These are phyloP conservation scores for Ampelomyces quisqualis DNA, from an alignment of 2,329 filamentous ascomycete species.

Conservation along the genomic window DNA sequence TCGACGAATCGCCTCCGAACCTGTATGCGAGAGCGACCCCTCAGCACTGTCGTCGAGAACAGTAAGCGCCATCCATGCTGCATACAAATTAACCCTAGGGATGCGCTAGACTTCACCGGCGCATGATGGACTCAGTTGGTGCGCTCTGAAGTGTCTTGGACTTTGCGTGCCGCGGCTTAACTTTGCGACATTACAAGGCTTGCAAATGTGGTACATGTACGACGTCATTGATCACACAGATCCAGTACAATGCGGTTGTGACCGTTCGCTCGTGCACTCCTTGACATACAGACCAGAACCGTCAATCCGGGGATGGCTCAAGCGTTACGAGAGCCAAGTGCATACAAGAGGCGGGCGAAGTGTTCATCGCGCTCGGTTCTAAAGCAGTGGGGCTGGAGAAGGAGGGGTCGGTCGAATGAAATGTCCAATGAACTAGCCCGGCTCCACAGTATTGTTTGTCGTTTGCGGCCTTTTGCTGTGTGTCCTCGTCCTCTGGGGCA, in stretches of 20 bases:
- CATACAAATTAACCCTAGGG: conserved; percentile 10
- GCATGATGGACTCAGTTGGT: conserved; percentile 8
- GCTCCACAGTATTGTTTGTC: conserved; percentile 7
- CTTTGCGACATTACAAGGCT: conserved; percentile 5
- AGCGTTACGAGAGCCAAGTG: conserved; percentile 13
- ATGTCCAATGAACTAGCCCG: conserved; percentile 19
- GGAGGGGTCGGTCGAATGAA: conserved; percentile 27
- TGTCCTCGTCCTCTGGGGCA: conserved; percentile 12
- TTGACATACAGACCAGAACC: background rate
- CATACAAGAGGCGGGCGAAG: conserved; percentile 23
- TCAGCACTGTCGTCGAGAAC: conserved; percentile 8
- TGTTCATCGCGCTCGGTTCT: conserved; percentile 11
- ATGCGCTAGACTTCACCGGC: conserved; percentile 10
- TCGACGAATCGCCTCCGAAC: conserved; percentile 10
- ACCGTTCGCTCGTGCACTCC: conserved; percentile 1
- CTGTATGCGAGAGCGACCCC: conserved; percentile 1
- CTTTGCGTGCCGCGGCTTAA: conserved; percentile 9
- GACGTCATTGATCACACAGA: conserved; percentile 1
- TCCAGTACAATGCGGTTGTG: background rate
- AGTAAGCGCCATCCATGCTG: conserved; percentile 3
- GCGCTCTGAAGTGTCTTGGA: conserved; percentile 8
- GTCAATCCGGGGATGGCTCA: conserved; percentile 1
- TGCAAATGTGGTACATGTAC: conserved; percentile 3
- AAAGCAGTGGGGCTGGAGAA: conserved; percentile 17
- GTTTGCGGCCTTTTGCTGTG: background rate